Percentiles rank a stretch among this genome's conserved stretches.
phyloP scores from a whole-genome alignment of 176 grass and related monocot genomes.

The Cenchrus fungigraminus region DNA sequence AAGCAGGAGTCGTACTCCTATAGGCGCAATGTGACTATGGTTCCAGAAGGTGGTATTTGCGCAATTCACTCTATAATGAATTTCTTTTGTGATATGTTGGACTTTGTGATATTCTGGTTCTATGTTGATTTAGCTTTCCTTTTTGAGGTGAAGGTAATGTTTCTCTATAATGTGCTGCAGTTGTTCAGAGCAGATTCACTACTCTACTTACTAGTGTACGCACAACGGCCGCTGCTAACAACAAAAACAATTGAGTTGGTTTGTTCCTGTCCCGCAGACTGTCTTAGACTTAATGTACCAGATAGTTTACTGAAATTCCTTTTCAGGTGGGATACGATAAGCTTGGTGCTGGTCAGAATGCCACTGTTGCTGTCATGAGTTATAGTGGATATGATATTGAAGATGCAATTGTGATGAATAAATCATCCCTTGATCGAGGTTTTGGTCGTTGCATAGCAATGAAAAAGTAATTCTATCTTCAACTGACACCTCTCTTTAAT shows the following conservation, averaged over 20 bases:
- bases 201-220: conserved; percentile 88
- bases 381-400: conserved; percentile 99
- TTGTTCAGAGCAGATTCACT: conserved; percentile 85
- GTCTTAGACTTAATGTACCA: not conserved
- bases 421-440: conserved; percentile 96
- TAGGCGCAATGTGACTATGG: not conserved
- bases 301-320: conserved; percentile 18
- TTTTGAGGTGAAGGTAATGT: conserved; percentile 41
- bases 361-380: conserved; percentile 96
- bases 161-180: conserved; percentile 51
- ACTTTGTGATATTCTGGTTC: not conserved
- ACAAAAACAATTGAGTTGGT: conserved; percentile 99
- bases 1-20: not conserved
- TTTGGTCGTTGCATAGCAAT: conserved; percentile 96
- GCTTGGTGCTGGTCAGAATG: conserved; percentile 95
- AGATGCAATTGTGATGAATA: conserved; percentile 99
- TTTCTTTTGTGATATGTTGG: conserved; percentile 3
- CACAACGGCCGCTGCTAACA: conserved; percentile 88
- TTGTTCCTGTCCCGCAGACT: conserved; percentile 9
- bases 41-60: not conserved
- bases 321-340: conserved; percentile 94
- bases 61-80: not conserved
- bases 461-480: conserved; percentile 79
- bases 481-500: conserved; percentile 21
- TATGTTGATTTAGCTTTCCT: conserved; percentile 9